These are phyloP conservation scores for Phytophthora quininea DNA, from an alignment of 352 stramenopile genomes.

Conservation along the genomic window DNA sequence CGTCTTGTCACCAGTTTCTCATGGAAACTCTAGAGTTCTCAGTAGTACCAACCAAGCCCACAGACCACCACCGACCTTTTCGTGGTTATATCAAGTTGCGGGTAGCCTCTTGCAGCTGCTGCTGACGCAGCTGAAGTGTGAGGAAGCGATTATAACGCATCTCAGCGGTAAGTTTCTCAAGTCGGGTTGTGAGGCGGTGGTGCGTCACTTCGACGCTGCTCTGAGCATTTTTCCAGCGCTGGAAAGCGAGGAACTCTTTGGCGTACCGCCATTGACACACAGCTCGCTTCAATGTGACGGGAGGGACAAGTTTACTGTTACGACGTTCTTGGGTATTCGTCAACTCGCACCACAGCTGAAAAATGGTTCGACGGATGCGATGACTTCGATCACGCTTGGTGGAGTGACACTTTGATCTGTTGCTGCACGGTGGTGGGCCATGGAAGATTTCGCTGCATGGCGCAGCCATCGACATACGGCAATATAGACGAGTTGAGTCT, in stretches of 20 bases:
- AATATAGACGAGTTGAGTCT: constrained; percentile 23
- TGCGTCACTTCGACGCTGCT: constrained; percentile 29
- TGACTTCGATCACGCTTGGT: constrained; percentile 14
- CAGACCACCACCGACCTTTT: no score
- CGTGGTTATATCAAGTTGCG: constrained; percentile 6
- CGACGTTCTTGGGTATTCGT: not conserved
- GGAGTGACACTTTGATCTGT: not conserved
- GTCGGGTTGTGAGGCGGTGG: constrained; percentile 29
- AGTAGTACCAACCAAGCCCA: no score
- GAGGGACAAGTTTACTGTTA: constrained; percentile 3
- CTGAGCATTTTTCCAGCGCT: constrained; percentile 37
- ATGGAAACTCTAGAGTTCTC: no score
- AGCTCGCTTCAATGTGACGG: constrained; percentile 19
- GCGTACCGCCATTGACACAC: constrained; percentile 44
- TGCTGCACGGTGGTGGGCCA: not conserved
- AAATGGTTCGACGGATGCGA: constrained; percentile 23
- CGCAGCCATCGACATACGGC: constrained; percentile 44
- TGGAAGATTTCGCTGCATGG: constrained; percentile 2
- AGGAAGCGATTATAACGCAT: constrained; percentile 43
- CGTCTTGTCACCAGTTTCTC: no score
- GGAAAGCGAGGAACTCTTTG: constrained; percentile 38
- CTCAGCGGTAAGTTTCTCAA: constrained; percentile 32
- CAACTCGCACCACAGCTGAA: constrained; percentile 26
- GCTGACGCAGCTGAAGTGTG: constrained; percentile 31
- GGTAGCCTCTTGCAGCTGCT: constrained; percentile 30